These are phyloP conservation scores for Microsporum audouinii DNA, from an alignment of 2,329 filamentous ascomycete species.

Conservation along the genomic window DNA sequence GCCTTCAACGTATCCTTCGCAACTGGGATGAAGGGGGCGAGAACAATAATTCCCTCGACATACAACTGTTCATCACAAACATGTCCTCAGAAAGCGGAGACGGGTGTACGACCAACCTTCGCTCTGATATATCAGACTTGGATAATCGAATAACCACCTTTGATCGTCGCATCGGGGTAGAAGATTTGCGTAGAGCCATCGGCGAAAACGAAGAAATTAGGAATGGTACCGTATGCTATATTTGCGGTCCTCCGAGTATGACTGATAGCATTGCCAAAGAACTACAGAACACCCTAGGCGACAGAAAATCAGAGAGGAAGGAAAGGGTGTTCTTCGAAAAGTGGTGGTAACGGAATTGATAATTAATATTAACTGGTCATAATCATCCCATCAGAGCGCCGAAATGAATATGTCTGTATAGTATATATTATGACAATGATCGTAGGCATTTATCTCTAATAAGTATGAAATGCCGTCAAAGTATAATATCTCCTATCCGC, in stretches of 20 bases:
- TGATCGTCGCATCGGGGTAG: slow-evolving; percentile 24
- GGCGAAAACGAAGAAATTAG: slow-evolving; percentile 15
- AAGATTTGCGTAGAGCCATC: slow-evolving; percentile 28
- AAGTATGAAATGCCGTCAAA: background rate
- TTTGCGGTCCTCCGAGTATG: slow-evolving; percentile 59
- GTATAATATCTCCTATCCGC: background rate
- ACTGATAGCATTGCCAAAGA: slow-evolving; percentile 51
- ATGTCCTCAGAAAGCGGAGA: background rate
- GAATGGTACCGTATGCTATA: slow-evolving; percentile 44
- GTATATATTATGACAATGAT: background rate
- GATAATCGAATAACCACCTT: slow-evolving; percentile 19
- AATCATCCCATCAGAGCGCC: background rate
- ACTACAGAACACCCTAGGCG: background rate
- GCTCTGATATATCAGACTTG: background rate
- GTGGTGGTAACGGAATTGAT: background rate
- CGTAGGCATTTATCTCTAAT: background rate
- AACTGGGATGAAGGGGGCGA: slow-evolving; percentile 14
- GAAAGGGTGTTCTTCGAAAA: background rate
- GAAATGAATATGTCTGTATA: background rate
- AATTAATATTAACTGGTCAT: background rate
- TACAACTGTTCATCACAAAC: background rate
- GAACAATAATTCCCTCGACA: background rate
- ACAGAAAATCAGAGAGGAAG: background rate
- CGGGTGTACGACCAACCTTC: background rate
- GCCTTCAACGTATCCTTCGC: slow-evolving; percentile 31